Conservation (phyloP, 805 yeast genomes). For the Lipomyces japonicus region DNA sequence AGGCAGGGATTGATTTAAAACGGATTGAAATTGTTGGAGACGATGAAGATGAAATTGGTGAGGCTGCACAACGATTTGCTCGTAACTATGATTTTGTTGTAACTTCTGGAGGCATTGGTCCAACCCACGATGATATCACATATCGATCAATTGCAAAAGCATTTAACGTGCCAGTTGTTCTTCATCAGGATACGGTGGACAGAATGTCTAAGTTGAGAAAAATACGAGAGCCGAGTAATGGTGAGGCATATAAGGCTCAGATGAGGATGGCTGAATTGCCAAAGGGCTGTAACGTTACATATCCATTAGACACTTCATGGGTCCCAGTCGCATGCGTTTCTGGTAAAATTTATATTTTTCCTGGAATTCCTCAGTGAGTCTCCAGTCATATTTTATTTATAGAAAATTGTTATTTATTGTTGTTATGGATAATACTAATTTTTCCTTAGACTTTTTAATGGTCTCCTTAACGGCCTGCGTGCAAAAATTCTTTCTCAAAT, state of each 20-base stretch:
- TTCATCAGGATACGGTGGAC: conserved; percentile 56
- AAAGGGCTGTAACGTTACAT: conserved; percentile 39
- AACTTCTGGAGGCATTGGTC: conserved; percentile 75
- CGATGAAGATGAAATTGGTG: conserved; percentile 59
- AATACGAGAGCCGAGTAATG: conserved; percentile 35
- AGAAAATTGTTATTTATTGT: not conserved
- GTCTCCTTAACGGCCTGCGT: conserved; percentile 47
- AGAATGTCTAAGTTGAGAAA: conserved; percentile 52
- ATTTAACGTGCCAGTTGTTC: conserved; percentile 47
- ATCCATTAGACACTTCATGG: conserved; percentile 59
- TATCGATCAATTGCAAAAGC: conserved; percentile 71
- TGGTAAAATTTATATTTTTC: conserved; percentile 63
- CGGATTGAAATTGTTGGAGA: conserved; percentile 75
- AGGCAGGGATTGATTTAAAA: conserved; percentile 60
- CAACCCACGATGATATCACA: conserved; percentile 88
- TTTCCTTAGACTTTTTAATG: conserved; percentile 47
- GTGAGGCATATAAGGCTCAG: conserved; percentile 55
- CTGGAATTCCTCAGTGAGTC: conserved; percentile 67
- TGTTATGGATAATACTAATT: not conserved
- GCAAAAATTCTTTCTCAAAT: conserved; percentile 41
- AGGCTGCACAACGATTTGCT: conserved; percentile 48
- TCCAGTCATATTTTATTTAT: not conserved
- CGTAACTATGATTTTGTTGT: conserved; percentile 60
- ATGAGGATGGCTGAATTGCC: conserved; percentile 82
- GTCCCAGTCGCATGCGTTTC: conserved; percentile 77